Evolutionary conservation across 1,139 yeast species (phyloP), one percentile per base, ranked within the genome.

Genomic region (Taphrina sp.): DNA sequence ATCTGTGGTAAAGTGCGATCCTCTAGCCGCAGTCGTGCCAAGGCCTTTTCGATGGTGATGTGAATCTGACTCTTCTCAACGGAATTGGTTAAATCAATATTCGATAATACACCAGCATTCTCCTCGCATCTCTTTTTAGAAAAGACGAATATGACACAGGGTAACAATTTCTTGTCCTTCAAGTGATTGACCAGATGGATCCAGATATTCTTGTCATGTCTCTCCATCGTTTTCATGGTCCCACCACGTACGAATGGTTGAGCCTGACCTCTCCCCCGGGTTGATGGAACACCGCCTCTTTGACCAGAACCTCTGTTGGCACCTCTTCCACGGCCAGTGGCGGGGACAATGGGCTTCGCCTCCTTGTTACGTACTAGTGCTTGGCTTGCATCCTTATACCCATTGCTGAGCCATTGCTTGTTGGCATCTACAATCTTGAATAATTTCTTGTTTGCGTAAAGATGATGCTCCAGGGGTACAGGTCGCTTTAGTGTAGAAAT

Each of bases 401-500:
- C 88, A 0, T 68, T 65, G 47, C 81, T 87, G 51, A 77, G 67
- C 67, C 89, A 90, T 52, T 76, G 80, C 65, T 95, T 78, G 22
- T 81, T 76, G 1, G 88, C 77, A 66, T 83, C 88, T 31, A 92
- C 84, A 1, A 87, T 81, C 65, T 88, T 89, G 63, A 76, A 79
- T 59, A 85, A 69, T 46, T 79, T 72, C 59, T 77, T 74, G 62
- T 82, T 83, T 0, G 95, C 92, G 85, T 95, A 88, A 10, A 88
- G 73, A 62, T 76, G 83, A 37, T 90, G 87, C 66, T 88, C 96
- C 59, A 92, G 73, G 0, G 98, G 98, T 26, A 92, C 95, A 0
- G 98, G 98, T 67, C 98, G 81, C 67, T 92, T 87, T 8, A 95
- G 90, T 0, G 98, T 92, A 0, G 96, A 87, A 35, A 92, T 92